Evolutionary conservation across 495 filamentous ascomycete genomes (phyloP), one percentile per base, ranked within the genome.

Genomic region (Aspergillus panamensis): DNA sequence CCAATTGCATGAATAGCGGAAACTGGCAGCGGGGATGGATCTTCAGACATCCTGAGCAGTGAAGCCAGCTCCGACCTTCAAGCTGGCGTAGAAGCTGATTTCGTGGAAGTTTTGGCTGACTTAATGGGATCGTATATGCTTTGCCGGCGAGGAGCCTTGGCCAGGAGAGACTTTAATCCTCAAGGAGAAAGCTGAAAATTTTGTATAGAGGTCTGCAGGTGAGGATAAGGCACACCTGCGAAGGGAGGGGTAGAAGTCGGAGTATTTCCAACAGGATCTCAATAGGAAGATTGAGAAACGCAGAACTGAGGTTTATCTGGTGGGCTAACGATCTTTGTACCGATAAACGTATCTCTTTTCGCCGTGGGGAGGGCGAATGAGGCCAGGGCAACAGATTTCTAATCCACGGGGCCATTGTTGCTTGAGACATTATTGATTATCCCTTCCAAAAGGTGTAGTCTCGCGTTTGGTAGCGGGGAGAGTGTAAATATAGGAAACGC

Each of bases 151-250:
- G 20, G 8, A 17, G 19, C 19, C 30, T 54, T 20, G 60, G 50
- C 56, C 56, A 63, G n/a, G 52, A 40, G 14, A 62, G 60, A 2
- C 35, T 33, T 43, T 59, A 30, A 13, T 63, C 30, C 6, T 53
- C 7, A 13, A 42, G 42, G 44, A 52, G 16, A 10, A 13, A 56
- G 30, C 51, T 3, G 6, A 59, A 21, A 8, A 47, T 35, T 25
- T 16, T 16, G 35, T 63, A 59, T 10, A 63, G 48, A 42, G 51
- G 14, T 48, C 53, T 63, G 35, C 61, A 63, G 42, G 44, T 63
- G 8, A 63, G 61, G 21, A 56, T 55, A 8, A 59, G 56, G 39
- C 55, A 63, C 25, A 45, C 51, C 40, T 59, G 51, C 5, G 55
- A 51, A 6, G 43, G 17, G 16, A 56, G 52, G 16, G 52, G 56